Percentiles rank a stretch among this genome's conserved stretches.
These are phyloP conservation scores for Pseudogymnoascus sp. DNA, from an alignment of 2,329 filamentous ascomycete species.

Conservation along the genomic window DNA sequence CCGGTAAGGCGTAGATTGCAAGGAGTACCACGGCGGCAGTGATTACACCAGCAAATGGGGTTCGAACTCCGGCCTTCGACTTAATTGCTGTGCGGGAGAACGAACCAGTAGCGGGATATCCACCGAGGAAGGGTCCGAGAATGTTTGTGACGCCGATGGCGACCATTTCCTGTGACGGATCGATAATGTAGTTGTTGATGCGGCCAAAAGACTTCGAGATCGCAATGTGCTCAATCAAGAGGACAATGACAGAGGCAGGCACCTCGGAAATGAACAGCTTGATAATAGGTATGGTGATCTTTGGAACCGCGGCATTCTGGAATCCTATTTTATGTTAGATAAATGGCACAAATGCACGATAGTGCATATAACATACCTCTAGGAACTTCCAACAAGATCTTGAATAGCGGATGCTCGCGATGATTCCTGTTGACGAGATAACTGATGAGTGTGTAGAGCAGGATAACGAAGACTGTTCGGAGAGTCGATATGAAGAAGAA, in stretches of 20 bases:
- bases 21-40: constrained; percentile 79
- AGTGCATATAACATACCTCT: constrained; percentile 42
- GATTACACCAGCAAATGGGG: constrained; percentile 81
- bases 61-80: constrained; percentile 90
- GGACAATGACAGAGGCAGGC: constrained; percentile 82
- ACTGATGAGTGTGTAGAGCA: constrained; percentile 86
- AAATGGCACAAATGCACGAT: not conserved
- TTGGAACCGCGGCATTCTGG: constrained; percentile 66
- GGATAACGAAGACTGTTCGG: constrained; percentile 81
- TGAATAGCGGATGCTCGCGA: constrained; percentile 57
- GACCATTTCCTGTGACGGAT: constrained; percentile 92
- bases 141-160: constrained; percentile 88
- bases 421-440: constrained; percentile 71
- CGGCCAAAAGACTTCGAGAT: constrained; percentile 96
- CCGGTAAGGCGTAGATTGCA: constrained; percentile 80
- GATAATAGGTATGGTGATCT: constrained; percentile 58
- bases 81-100: constrained; percentile 97
- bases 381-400: constrained; percentile 68
- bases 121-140: constrained; percentile 84
- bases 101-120: constrained; percentile 86
- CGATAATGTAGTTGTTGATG: constrained; percentile 92
- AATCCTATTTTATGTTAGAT: constrained; percentile 51
- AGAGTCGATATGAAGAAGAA: constrained; percentile 91
- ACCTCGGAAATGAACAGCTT: constrained; percentile 61
- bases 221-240: constrained; percentile 93